Percentiles rank a stretch among this genome's conserved stretches.
Evolutionary conservation across 23 red algal genomes (phyloP).

Genomic region (Agarophyton chilense): DNA sequence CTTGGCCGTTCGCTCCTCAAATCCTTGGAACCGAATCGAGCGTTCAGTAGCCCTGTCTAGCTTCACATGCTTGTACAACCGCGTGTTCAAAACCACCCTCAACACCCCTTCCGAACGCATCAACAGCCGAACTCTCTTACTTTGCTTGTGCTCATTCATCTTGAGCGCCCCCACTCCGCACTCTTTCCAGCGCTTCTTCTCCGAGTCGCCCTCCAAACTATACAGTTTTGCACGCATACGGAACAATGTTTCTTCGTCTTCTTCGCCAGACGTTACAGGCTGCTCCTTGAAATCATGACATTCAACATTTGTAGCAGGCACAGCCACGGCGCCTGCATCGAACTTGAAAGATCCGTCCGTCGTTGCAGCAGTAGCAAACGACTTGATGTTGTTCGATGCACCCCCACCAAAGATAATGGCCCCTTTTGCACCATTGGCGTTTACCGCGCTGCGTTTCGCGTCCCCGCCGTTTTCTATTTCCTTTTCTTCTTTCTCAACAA

Average conservation of each 20-base stretch:
- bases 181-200: conserved; percentile 75
- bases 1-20: conserved; percentile 30
- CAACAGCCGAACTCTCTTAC: conserved; percentile 66
- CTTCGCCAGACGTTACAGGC: conserved; percentile 69
- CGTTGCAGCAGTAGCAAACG: conserved; percentile 51
- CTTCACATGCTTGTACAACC: conserved; percentile 44
- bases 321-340: neutral
- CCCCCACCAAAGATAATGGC: conserved; percentile 43
- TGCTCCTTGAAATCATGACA: conserved; percentile 56
- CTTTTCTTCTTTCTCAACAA: neutral
- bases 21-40: conserved; percentile 75
- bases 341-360: conserved; percentile 18
- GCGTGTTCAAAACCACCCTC: conserved; percentile 83
- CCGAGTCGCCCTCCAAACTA: conserved; percentile 52
- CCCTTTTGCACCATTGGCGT: neutral
- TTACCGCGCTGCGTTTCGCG: neutral
- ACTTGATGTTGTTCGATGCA: neutral
- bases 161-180: conserved; percentile 80
- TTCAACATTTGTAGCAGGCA: neutral
- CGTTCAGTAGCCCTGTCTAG: conserved; percentile 65
- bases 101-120: conserved; percentile 94
- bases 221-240: conserved; percentile 77
- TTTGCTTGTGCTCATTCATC: conserved; percentile 57
- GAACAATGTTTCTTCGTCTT: conserved; percentile 70
- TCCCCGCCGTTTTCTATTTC: neutral